Conservation (phyloP, 306 rosid species). For the Spatholobus suberectus region DNA sequence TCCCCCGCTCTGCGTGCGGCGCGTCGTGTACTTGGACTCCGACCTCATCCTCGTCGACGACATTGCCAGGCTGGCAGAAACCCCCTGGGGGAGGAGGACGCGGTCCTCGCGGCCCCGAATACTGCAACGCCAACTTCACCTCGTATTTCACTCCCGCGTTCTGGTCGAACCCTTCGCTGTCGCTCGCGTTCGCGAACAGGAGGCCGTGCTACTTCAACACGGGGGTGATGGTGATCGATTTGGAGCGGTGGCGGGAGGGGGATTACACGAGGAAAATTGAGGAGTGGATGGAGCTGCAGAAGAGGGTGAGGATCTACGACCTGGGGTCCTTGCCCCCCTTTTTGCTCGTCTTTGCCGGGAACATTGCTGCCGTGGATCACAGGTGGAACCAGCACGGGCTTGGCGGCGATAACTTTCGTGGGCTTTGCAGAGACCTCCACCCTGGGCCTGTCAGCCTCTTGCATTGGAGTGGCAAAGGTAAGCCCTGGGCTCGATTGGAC, state of each 20-base stretch:
- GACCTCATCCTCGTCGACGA: conserved; percentile 90
- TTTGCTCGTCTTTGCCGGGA: conserved; percentile 79
- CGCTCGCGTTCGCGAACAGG: conserved; percentile 63
- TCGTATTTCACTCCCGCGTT: conserved; percentile 71
- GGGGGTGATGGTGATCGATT: conserved; percentile 93
- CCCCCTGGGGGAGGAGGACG: conserved; percentile 36
- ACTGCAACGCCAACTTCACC: conserved; percentile 93
- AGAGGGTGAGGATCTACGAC: conserved; percentile 79
- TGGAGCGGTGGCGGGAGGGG: conserved; percentile 70
- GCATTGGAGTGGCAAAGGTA: conserved; percentile 99
- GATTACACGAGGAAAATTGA: conserved; percentile 71
- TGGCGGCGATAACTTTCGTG: conserved; percentile 81
- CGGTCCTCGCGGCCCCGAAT: conserved; percentile 85
- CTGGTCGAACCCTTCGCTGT: conserved; percentile 85
- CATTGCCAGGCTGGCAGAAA: conserved; percentile 73
- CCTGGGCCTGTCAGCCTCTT: conserved; percentile 87
- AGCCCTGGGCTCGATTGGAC: conserved; percentile 90
- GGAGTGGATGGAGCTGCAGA: conserved; percentile 94
- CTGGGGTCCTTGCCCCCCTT: conserved; percentile 87
- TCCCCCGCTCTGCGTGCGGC: conserved; percentile 66
- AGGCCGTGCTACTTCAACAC: conserved; percentile 84
- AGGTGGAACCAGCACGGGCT: conserved; percentile 94
- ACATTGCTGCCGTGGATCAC: conserved; percentile 75
- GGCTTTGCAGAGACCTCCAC: conserved; percentile 82
- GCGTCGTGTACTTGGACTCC: conserved; percentile 86